Conservation (phyloP, 805 yeast genomes). For the Lachancea sp. region DNA sequence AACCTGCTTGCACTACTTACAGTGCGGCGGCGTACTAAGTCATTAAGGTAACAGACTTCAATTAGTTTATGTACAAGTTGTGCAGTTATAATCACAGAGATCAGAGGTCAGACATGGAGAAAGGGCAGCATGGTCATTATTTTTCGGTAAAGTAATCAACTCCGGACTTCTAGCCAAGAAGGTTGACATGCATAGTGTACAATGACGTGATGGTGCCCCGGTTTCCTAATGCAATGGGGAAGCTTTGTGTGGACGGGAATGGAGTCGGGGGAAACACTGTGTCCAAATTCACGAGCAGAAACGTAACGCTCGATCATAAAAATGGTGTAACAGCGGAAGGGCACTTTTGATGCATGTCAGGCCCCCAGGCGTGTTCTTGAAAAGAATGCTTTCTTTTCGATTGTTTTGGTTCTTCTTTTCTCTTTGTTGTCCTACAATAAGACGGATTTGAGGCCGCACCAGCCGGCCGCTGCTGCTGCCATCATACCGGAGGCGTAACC, state of each 20-base stretch:
- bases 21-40: neutral
- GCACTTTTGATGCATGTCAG: neutral
- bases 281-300: neutral
- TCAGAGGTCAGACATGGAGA: constrained; percentile 2
- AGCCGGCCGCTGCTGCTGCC: constrained; percentile 86
- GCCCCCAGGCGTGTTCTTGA: neutral
- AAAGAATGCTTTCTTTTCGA: neutral
- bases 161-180: neutral
- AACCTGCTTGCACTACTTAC: neutral
- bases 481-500: constrained; percentile 75
- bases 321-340: neutral
- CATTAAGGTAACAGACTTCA: neutral
- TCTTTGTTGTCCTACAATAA: constrained; percentile 8
- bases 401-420: neutral
- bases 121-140: neutral
- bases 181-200: constrained; percentile 3
- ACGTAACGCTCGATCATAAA: constrained; percentile 1
- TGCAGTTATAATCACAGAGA: constrained; percentile 12
- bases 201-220: neutral
- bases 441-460: constrained; percentile 73
- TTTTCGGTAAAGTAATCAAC: neutral
- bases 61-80: constrained; percentile 17
- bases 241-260: neutral
- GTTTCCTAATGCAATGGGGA: constrained; percentile 4
- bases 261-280: neutral